These are phyloP conservation scores for Arachnomyces sp. DNA, from an alignment of 2,329 filamentous ascomycete genomes.

Conservation along the genomic window DNA sequence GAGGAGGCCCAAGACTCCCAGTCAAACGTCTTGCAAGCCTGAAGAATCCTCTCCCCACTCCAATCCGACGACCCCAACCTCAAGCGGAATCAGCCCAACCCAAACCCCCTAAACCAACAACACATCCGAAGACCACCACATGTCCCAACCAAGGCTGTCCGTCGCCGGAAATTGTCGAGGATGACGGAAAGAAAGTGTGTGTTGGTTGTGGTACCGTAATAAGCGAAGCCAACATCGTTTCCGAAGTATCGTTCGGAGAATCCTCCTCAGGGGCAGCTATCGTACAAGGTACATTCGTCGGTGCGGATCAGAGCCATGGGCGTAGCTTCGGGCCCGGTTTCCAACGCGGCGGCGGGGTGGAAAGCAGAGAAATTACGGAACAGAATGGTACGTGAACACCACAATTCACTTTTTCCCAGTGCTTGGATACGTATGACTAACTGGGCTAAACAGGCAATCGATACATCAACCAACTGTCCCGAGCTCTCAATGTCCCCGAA, in stretches of 20 bases:
- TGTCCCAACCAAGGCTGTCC: constrained; percentile 41
- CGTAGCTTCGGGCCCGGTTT: constrained; percentile 49
- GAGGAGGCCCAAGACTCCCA: constrained; percentile 21
- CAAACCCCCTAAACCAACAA: constrained; percentile 23
- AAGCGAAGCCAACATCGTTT: constrained; percentile 80
- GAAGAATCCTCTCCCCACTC: constrained; percentile 28
- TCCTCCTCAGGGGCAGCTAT: constrained; percentile 75
- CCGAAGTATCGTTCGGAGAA: constrained; percentile 88
- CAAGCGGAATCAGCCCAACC: constrained; percentile 17
- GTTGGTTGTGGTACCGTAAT: constrained; percentile 77
- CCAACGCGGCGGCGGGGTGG: constrained; percentile 41
- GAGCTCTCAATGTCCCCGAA: constrained; percentile 44
- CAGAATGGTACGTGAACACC: constrained; percentile 26
- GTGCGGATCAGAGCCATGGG: constrained; percentile 74
- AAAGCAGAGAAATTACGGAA: constrained; percentile 43
- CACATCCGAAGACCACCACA: constrained; percentile 31
- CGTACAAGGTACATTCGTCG: constrained; percentile 83
- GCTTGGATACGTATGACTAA: constrained; percentile 1
- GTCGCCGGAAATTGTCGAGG: constrained; percentile 38
- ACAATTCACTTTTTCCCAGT: not conserved
- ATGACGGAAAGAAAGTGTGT: constrained; percentile 54
- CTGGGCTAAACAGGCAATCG: constrained; percentile 26
- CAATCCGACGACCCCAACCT: constrained; percentile 31
- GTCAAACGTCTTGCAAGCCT: constrained; percentile 34
- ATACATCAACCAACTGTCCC: constrained; percentile 36